Evolutionary conservation across 2,329 filamentous ascomycete species (phyloP), one percentile per base, ranked within the genome.

Genomic region (Clonostachys sp.): DNA sequence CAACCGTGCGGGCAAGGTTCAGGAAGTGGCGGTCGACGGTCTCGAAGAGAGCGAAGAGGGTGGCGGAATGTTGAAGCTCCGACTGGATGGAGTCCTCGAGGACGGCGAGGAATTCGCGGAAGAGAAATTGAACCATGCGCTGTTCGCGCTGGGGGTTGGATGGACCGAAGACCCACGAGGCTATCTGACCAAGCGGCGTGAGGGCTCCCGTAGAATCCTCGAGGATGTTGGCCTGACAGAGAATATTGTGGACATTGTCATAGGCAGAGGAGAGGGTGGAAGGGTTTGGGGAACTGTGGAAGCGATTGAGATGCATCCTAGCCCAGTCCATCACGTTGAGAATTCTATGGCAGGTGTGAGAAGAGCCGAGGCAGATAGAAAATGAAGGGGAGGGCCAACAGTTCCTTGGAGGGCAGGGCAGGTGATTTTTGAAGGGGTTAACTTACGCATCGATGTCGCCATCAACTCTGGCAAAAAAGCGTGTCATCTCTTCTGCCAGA

Each of bases 281-380:
- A 34, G 83, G 78, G 1, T 80, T 77, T 7, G 83, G 81, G 17
- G 78, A 70, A 18, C 75, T 74, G 51, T 83, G 80, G 48, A 94
- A 72, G 42, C 84, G 83, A 50, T 83, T 76, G 13, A 97, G 80
- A 64, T 96, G 91, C 54, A 91, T 84, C 60, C 87, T 87, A 13
- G 90, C 89, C 92, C 92, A 96, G 62, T 96, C 90, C 91, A 97
- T 96, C 45, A 95, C 90, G 51, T 94, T 86, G 35, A 97, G 77
- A 55, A 96, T 95, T 50, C 87, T 86, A 58, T 44, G 61, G 57
- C 48, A 51, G 44, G 44, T 50, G 45, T 34, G 36, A n/a, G 5
- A 30, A 40, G 12, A 10, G 34, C 14, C 35, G 40, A 34, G n/a
- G 45, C 24, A 30, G 24, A 10, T 30, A 30, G 24, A 30, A 30